Evolutionary conservation across 2,329 filamentous ascomycete genomes (phyloP), one percentile per base, ranked within the genome.

Genomic region (Emydomyces testavorans): DNA sequence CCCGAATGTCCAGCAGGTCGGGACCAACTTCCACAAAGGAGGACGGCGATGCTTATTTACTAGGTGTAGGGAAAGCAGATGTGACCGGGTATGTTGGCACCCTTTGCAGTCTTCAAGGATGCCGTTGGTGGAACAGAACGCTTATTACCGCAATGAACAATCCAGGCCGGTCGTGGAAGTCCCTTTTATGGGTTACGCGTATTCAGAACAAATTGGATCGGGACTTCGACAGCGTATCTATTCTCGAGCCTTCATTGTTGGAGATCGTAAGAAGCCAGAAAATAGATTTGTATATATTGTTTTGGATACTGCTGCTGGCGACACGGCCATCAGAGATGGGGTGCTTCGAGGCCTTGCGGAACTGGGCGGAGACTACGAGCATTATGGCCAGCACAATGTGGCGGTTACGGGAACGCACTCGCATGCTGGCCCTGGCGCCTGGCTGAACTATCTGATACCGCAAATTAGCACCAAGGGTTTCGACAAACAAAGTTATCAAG

Each of bases 321-420:
- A 96, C 63, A 93, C 88, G 0, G 90, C 88, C 1, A 74, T 95
- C 35, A 78, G 89, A 11, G 79, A 88, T 63, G 89, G 89, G n/a
- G 87, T 95, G 39, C 67, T 96, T 8, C 75, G 90, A 47, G 84
- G 79, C 1, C 71, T 96, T 6, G 70, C 73, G 32, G 71, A 69
- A 0, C 68, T 94, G 6, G 90, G 89, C 0, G 64, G 72, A 13
- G 80, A 83, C 2, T 94, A 89, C 62, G 71, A 76, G 1, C 67
- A 82, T 23, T 96, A 95, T 65, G 78, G 75, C 39, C 77, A 84
- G 58, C 76, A 84, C 57, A 96, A 94, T 60, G 69, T 95, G 29
- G 90, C 90, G 28, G 77, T 96, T 18, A 94, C 87, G 0, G 90
- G 89, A 46, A 96, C 90, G 0, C 90, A 96, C 64, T 92, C 85